Percentiles rank a stretch among this genome's conserved stretches.
Conservation (phyloP, 2,329 filamentous ascomycete species). For the Sporothrix dimorphospora region DNA sequence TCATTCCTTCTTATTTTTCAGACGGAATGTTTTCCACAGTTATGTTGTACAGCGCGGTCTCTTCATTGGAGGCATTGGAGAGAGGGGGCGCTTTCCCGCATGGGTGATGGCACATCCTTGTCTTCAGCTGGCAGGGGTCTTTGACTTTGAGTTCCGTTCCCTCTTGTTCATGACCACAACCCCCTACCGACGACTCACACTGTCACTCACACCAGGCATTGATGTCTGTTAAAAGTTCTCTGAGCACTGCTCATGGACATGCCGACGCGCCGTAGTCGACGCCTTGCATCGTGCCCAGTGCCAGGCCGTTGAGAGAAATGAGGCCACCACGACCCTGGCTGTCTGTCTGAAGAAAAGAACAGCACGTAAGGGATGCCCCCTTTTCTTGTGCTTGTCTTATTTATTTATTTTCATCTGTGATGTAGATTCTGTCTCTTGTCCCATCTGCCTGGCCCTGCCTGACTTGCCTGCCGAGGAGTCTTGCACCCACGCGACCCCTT, state of each 20-base stretch:
- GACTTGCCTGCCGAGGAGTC: too few species aligned
- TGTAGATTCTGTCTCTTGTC: not conserved
- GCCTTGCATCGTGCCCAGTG: not conserved
- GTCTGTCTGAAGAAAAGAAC: not conserved
- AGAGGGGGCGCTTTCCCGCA: not conserved
- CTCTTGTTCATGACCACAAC: too few species aligned
- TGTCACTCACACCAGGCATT: not conserved
- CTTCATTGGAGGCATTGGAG: not conserved
- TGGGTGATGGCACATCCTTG: not conserved
- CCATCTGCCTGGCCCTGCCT: not conserved
- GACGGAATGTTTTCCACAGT: conserved; percentile 15
- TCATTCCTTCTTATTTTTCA: not conserved
- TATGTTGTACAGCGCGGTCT: not conserved
- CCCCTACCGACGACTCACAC: not conserved
- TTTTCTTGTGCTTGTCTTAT: not conserved
- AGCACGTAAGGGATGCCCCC: not conserved
- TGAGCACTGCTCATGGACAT: not conserved
- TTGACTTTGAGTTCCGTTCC: not conserved
- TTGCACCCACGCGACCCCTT: not conserved
- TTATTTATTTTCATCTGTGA: not conserved
- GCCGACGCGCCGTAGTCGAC: not conserved
- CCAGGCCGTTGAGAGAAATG: conserved; percentile 9
- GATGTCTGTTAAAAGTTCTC: not conserved
- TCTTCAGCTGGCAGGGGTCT: conserved; percentile 32
- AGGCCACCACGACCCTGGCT: not conserved